Evolutionary conservation across 1,284 basidiomycete species (phyloP), one percentile per base, ranked within the genome.

Genomic region (Prillingera fragicola): DNA sequence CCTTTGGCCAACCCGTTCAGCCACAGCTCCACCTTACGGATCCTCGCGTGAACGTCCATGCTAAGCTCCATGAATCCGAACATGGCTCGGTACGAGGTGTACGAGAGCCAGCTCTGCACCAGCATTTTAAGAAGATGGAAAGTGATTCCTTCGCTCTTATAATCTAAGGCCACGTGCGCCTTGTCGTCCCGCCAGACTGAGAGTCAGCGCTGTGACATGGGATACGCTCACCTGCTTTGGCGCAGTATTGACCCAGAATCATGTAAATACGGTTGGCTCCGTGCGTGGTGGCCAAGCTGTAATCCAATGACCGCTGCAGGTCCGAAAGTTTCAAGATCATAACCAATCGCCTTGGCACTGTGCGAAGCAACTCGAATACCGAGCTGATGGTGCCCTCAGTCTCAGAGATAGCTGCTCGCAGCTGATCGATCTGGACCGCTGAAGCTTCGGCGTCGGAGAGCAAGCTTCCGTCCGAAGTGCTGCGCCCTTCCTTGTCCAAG

Each of bases 171-270:
- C 22, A 62, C 49, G 12, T 46, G 29, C 14, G 54, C 43, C 24
- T 64, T 41, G 47, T 94, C 88, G 60, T 87, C 84, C 55, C 80
- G 75, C 83, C 89, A 95, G 2, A 91, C 85, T 28, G 90, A 82
- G 17, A 75, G 33, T 45, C 27, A 34, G 38, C 23, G 2, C 12
- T 8, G 18, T 17, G 15, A n/a, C 15, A 24, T 27, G 8, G 3
- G 19, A 1, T 12, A 7, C 3, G 57, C 62, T 43, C 22, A 61
- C 63, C 55, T 13, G 66, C 63, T 46, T 58, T 32, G 36, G 83
- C 79, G 67, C 94, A 97, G 69, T 88, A 95, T 58, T 88, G 85
- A 0, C 91, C 91, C 6, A 87, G 85, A 49, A 97, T 86, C 29
- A 97, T 69, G 69, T 96, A 98, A 60, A 95, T 81, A 10, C 91